A percentile compares a stretch with the other conserved stretches of the same genome.
phyloP scores from a whole-genome alignment of 1,284 basidiomycete genomes.

The Irpex sp. region DNA sequence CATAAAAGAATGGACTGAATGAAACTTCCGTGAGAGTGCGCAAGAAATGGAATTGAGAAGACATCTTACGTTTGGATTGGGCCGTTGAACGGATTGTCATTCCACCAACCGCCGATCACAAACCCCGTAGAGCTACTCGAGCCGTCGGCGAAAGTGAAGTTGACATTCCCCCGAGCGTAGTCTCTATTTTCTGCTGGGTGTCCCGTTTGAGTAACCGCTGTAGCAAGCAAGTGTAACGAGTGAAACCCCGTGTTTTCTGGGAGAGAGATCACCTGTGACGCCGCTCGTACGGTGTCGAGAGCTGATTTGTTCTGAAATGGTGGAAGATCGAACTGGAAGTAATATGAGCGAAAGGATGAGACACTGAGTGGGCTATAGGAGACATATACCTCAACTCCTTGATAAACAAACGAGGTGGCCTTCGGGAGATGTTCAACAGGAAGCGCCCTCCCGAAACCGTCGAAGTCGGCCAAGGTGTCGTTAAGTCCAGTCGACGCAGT shows the following conservation, averaged over 20 bases:
- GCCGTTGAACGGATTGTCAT: conserved; percentile 21
- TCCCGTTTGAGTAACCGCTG: conserved; percentile 3
- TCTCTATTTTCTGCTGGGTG: not conserved
- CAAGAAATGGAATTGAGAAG: not conserved
- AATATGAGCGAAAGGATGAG: not conserved
- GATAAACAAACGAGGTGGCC: conserved; percentile 9
- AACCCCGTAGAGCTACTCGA: conserved; percentile 16
- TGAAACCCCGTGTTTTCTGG: conserved; percentile 6
- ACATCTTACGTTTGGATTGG: conserved; percentile 14
- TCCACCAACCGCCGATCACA: conserved; percentile 24
- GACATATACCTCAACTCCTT: conserved; percentile 14
- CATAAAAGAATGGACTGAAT: conserved; percentile 17
- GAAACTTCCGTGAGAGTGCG: not conserved
- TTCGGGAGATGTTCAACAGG: conserved; percentile 15
- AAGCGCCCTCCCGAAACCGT: conserved; percentile 15
- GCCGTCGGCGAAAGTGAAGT: conserved; percentile 17
- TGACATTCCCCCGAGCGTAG: conserved; percentile 7
- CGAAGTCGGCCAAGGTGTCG: conserved; percentile 17
- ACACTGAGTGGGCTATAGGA: not conserved
- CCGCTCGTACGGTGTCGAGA: conserved; percentile 13
- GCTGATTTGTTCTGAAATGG: conserved; percentile 15
- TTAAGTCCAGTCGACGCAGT: conserved; percentile 14
- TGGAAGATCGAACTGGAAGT: conserved; percentile 13
- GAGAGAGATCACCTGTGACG: conserved; percentile 11
- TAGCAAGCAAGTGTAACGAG: conserved; percentile 16